These are phyloP conservation scores for Zymoseptoria passerinii DNA, from an alignment of 2,329 filamentous ascomycete species.

Conservation along the genomic window DNA sequence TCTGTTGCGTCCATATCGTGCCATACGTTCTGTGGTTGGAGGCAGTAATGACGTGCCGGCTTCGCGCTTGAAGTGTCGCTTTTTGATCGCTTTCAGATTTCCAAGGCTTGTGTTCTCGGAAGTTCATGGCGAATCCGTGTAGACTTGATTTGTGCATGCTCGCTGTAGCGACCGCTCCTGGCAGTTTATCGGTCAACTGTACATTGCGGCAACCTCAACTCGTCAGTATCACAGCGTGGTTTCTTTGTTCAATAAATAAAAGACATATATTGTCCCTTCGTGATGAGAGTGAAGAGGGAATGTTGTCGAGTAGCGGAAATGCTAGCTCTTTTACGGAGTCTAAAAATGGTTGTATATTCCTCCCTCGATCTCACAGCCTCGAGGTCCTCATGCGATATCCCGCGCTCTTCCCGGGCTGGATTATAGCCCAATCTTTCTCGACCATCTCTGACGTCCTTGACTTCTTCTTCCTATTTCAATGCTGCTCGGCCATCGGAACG, in stretches of 20 bases:
- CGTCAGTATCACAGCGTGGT: background rate
- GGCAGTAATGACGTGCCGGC: too few relatives aligned
- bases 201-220: background rate
- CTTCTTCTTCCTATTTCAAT: slow-evolving; percentile 15
- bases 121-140: too few relatives aligned
- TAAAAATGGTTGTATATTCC: slow-evolving; percentile 7
- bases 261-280: background rate
- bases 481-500: slow-evolving; percentile 19
- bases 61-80: background rate
- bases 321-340: background rate
- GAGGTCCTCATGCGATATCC: slow-evolving; percentile 19
- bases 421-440: slow-evolving; percentile 23
- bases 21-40: too few relatives aligned
- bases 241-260: too few relatives aligned
- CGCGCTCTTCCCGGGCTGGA: slow-evolving; percentile 15
- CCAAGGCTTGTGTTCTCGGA: too few relatives aligned
- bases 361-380: slow-evolving; percentile 17
- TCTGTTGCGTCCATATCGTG: too few relatives aligned
- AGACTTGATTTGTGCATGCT: too few relatives aligned
- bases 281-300: background rate
- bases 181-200: too few relatives aligned
- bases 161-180: too few relatives aligned
- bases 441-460: slow-evolving; percentile 20
- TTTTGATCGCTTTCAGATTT: too few relatives aligned
- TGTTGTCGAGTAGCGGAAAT: background rate